Conservation (phyloP, 306 rosid genomes). For the Sechiopsis laciniata region DNA sequence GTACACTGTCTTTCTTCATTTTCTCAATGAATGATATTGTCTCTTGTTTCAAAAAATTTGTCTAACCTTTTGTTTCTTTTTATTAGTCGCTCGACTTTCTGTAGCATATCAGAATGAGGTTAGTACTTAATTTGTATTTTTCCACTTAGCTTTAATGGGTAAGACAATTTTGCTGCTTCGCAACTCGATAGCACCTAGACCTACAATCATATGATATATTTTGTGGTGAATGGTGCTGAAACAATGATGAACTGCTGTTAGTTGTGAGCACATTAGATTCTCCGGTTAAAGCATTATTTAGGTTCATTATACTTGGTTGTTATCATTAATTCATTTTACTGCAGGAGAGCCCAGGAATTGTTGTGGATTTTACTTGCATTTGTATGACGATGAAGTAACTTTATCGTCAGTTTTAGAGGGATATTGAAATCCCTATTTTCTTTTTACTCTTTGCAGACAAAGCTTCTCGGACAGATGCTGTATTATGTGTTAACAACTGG, state of each 20-base stretch:
- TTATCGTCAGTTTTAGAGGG: neutral
- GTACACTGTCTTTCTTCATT: too few relatives aligned
- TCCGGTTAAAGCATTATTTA: neutral
- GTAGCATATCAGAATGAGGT: slow-evolving; percentile 76
- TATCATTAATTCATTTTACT: neutral
- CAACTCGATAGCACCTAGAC: neutral
- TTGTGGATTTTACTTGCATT: neutral
- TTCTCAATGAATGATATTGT: too few relatives aligned
- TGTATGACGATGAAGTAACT: neutral
- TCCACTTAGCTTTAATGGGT: neutral
- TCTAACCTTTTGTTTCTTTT: neutral
- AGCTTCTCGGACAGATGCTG: slow-evolving; percentile 86
- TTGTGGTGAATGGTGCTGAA: slow-evolving; percentile 3
- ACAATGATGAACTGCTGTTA: neutral
- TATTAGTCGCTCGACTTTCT: slow-evolving; percentile 54
- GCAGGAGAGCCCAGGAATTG: neutral
- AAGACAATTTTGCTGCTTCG: neutral
- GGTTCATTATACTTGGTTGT: neutral
- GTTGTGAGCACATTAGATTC: neutral
- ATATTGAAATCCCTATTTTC: neutral
- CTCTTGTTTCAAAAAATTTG: too few relatives aligned
- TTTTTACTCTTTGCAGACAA: slow-evolving; percentile 44
- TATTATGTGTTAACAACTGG: slow-evolving; percentile 90
- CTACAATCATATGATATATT: too few relatives aligned
- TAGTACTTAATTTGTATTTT: slow-evolving; percentile 4